Evolutionary conservation across 2,329 filamentous ascomycete genomes (phyloP), one percentile per base, ranked within the genome.

Genomic region (Colletotrichum acutatum): DNA sequence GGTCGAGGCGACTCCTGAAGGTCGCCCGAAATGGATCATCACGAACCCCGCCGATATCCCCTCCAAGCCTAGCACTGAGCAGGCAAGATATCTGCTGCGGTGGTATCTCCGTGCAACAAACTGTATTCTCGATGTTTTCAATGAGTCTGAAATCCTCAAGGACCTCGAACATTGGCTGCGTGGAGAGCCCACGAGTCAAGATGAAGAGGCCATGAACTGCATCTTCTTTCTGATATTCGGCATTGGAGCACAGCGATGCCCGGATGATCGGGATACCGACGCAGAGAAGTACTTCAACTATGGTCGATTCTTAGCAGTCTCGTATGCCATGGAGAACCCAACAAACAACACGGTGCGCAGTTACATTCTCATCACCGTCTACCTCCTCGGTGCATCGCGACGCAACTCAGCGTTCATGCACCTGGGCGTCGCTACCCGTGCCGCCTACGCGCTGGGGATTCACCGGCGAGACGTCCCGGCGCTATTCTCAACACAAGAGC

Each of bases 321-420:
- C 79, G 9, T 78, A 75, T 2, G 75, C 82, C 26, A 81, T 82
- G 74, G 80, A 83, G 58, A 80, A 83, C n/a, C 81, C 82, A 0
- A 80, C 78, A 4, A 76, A 83, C 5, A 71, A 75, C 2, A 80
- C 81, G 1, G 78, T 84, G n/a, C 78, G 81, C 65, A 76, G 78
- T 19, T 77, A 82, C 61, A 72, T 80, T 0, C 76, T 83, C n/a
- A 78, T 84, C 68, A 78, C 82, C 12, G 79, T 82, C 76, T 84
- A 83, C 66, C 77, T 84, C 0, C 73, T 84, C 0, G 79, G 78
- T 2, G 80, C 78, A 3, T 82, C 80, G 3, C 78, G 81, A 2
- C 77, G 80, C 0, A 83, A 83, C 49, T 79, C 82, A 4, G 82
- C 83, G 0, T 83, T 82, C 12, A 82, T 83, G 80, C 79, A 82